phyloP scores from a whole-genome alignment of 2,329 filamentous ascomycete species.

The Aphanocladium album region DNA sequence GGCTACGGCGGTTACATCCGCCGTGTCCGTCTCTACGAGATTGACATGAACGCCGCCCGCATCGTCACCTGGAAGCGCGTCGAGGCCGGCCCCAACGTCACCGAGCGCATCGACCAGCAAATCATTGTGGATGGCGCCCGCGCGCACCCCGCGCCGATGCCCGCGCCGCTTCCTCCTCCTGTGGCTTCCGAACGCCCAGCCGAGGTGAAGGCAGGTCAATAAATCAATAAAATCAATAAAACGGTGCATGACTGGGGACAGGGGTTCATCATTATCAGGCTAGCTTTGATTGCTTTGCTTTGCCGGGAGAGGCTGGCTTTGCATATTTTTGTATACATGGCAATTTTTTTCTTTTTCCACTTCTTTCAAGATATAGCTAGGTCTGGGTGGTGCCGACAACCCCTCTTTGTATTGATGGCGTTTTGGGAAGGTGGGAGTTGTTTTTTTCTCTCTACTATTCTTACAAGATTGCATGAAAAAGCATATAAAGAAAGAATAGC shows the following conservation, averaged over 20 bases:
- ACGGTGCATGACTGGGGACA: background rate
- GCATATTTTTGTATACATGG: no score
- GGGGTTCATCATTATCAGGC: background rate
- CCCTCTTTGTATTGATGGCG: no score
- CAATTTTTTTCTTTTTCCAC: no score
- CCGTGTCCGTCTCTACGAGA: conserved; percentile 81
- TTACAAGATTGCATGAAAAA: background rate
- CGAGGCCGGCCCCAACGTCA: conserved; percentile 55
- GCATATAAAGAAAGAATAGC: background rate
- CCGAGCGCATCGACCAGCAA: conserved; percentile 55
- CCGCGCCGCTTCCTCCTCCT: conserved; percentile 15
- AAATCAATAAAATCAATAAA: background rate
- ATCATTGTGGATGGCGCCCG: conserved; percentile 61
- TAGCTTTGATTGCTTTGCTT: background rate
- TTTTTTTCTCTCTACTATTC: background rate
- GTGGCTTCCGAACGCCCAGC: conserved; percentile 9
- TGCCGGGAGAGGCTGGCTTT: no score
- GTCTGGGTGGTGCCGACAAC: no score
- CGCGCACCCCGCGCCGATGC: conserved; percentile 28
- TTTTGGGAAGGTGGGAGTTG: background rate
- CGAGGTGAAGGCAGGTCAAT: background rate
- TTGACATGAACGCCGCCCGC: conserved; percentile 84
- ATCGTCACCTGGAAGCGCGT: conserved; percentile 91
- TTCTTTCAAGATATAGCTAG: no score
- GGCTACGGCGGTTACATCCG: conserved; percentile 84